These are phyloP conservation scores for Umbelopsis sp. DNA, from an alignment of 192 early-diverging fungal species.

Conservation along the genomic window DNA sequence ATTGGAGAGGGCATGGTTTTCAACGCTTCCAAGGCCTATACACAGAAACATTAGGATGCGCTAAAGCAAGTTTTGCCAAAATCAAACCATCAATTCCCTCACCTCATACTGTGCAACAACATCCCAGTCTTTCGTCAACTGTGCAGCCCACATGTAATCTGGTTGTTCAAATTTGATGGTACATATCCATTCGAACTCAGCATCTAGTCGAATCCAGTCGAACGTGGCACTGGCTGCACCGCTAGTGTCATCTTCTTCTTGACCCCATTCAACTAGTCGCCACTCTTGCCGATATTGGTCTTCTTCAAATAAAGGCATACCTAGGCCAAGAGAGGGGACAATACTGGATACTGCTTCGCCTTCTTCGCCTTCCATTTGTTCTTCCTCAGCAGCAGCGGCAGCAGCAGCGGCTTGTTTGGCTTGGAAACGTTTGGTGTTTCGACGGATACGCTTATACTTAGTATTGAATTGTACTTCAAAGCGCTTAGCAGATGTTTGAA, in stretches of 20 bases:
- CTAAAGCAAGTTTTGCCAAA: neutral
- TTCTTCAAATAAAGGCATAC: constrained; percentile 55
- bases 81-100: neutral
- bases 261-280: constrained; percentile 78
- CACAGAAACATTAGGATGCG: constrained; percentile 8
- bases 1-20: constrained; percentile 60
- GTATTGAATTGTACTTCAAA: constrained; percentile 96
- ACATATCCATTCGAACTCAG: constrained; percentile 94
- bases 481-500: constrained; percentile 72
- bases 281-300: constrained; percentile 68
- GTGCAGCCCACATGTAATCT: constrained; percentile 95
- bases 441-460: constrained; percentile 95
- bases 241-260: constrained; percentile 71
- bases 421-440: constrained; percentile 75
- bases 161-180: constrained; percentile 83
- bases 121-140: constrained; percentile 87
- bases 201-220: constrained; percentile 96
- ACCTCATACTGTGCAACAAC: constrained; percentile 90
- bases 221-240: constrained; percentile 66
- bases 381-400: constrained; percentile 61
- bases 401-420: constrained; percentile 72
- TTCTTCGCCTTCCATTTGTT: constrained; percentile 66
- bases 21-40: constrained; percentile 64
- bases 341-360: constrained; percentile 59
- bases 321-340: constrained; percentile 44